Evolutionary conservation across 306 rosid genomes (phyloP).

Genomic region (Quercus agrifolia): DNA sequence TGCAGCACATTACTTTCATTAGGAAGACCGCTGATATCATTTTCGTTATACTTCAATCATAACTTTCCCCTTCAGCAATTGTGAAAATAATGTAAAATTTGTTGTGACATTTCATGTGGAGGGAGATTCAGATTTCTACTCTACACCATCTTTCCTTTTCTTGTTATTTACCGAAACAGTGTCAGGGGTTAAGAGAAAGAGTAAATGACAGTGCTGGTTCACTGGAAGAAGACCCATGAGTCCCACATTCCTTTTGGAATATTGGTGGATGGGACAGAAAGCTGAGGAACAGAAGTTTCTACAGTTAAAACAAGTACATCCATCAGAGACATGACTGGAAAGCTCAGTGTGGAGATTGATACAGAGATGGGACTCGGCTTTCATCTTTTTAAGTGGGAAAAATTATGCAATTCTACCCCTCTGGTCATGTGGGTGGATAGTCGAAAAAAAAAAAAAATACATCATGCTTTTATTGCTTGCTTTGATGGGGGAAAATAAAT

Average conservation of each 20-base stretch:
- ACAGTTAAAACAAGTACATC: slow-evolving; percentile 71
- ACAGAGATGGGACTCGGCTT: slow-evolving; percentile 57
- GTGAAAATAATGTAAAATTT: no score
- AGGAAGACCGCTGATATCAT: no score
- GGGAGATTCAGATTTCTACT: not conserved
- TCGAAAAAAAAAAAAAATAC: not conserved
- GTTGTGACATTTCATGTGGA: not conserved
- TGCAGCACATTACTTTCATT: no score
- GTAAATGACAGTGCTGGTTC: slow-evolving; percentile 43
- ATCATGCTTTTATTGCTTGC: slow-evolving; percentile 11
- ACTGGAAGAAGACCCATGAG: slow-evolving; percentile 58
- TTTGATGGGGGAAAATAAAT: not conserved
- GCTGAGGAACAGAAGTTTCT: slow-evolving; percentile 87
- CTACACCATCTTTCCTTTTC: not conserved
- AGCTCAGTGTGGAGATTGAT: slow-evolving; percentile 61
- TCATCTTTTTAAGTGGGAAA: slow-evolving; percentile 64
- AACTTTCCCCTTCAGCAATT: no score
- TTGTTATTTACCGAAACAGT: slow-evolving; percentile 47
- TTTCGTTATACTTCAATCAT: no score
- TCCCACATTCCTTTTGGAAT: slow-evolving; percentile 82
- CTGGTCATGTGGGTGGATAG: slow-evolving; percentile 25
- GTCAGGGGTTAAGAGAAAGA: slow-evolving; percentile 25
- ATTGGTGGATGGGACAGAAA: slow-evolving; percentile 97
- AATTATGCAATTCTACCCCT: slow-evolving; percentile 43
- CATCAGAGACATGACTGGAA: slow-evolving; percentile 58